These are phyloP conservation scores for Coprinellus aureogranulatus DNA, from an alignment of 768 basidiomycete genomes.

Conservation along the genomic window DNA sequence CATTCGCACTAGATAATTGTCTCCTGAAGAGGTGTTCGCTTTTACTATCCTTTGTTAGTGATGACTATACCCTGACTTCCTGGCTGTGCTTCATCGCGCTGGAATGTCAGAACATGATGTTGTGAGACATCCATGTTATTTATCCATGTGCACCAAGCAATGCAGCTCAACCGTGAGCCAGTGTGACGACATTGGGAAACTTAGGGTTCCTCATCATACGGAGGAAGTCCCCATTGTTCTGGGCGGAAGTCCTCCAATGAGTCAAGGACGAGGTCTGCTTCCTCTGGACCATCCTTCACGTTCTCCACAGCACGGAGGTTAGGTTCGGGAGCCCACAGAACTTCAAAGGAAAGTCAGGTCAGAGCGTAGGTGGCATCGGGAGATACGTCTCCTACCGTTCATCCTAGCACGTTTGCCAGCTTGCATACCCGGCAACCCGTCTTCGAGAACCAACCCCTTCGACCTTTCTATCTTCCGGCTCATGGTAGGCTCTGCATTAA, in stretches of 20 bases:
- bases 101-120: too few species aligned
- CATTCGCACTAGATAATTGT: too few species aligned
- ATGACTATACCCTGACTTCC: too few species aligned
- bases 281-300: slow-evolving; percentile 41
- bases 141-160: too few species aligned
- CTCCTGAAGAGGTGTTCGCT: too few species aligned
- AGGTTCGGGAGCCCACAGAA: slow-evolving; percentile 82
- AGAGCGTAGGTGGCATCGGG: neutral
- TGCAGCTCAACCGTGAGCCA: too few species aligned
- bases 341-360: slow-evolving; percentile 33
- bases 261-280: slow-evolving; percentile 55
- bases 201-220: slow-evolving; percentile 37
- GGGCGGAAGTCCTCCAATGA: slow-evolving; percentile 76
- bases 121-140: too few species aligned
- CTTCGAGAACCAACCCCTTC: slow-evolving; percentile 80
- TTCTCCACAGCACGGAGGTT: slow-evolving; percentile 54
- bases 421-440: slow-evolving; percentile 71
- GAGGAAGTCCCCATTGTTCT: slow-evolving; percentile 80
- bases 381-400: slow-evolving; percentile 53
- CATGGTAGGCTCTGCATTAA: slow-evolving; percentile 30
- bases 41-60: too few species aligned
- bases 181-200: too few species aligned
- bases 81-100: too few species aligned
- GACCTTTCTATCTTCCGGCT: slow-evolving; percentile 46
- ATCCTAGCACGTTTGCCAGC: slow-evolving; percentile 84